Evolutionary conservation across 2,329 filamentous ascomycete species (phyloP).

Genomic region (Aureobasidium sp.): DNA sequence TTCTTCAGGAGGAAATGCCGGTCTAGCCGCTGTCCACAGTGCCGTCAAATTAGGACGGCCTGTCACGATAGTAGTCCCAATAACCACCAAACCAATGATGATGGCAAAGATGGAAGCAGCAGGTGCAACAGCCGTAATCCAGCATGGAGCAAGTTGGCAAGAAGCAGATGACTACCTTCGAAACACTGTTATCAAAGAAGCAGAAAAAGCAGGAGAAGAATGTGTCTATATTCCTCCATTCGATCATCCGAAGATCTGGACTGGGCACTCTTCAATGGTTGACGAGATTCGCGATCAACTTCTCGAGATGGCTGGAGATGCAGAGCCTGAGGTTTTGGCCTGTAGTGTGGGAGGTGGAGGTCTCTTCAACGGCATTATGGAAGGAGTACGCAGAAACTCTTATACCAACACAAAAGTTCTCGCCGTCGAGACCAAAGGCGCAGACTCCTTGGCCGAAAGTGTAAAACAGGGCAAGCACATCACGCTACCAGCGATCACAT

Average conservation of each 20-base stretch:
- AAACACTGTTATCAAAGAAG: constrained; percentile 43
- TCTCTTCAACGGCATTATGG: constrained; percentile 65
- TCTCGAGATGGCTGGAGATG: constrained; percentile 22
- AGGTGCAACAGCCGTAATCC: constrained; percentile 58
- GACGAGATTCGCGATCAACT: constrained; percentile 40
- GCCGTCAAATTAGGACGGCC: constrained; percentile 55
- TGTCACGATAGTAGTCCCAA: constrained; percentile 68
- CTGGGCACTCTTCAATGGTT: constrained; percentile 53
- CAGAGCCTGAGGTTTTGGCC: constrained; percentile 58
- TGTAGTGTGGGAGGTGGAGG: constrained; percentile 78
- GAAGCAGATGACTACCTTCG: constrained; percentile 62
- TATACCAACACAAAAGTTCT: constrained; percentile 45
- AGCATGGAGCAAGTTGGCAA: constrained; percentile 58
- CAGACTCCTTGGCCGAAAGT: constrained; percentile 59
- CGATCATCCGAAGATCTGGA: constrained; percentile 60
- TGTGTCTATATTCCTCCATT: constrained; percentile 63
- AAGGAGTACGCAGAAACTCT: constrained; percentile 49
- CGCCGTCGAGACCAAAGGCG: constrained; percentile 68
- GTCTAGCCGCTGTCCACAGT: constrained; percentile 70
- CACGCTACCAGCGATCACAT: constrained; percentile 63
- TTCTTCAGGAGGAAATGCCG: constrained; percentile 75
- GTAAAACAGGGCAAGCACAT: constrained; percentile 45
- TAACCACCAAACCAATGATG: constrained; percentile 59
- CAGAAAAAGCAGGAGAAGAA: constrained; percentile 30
- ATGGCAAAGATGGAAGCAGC: constrained; percentile 60